Percentiles rank a stretch among this genome's conserved stretches.
Conservation (phyloP, 164 flowering plant species). For the Hamamelis virginiana region DNA sequence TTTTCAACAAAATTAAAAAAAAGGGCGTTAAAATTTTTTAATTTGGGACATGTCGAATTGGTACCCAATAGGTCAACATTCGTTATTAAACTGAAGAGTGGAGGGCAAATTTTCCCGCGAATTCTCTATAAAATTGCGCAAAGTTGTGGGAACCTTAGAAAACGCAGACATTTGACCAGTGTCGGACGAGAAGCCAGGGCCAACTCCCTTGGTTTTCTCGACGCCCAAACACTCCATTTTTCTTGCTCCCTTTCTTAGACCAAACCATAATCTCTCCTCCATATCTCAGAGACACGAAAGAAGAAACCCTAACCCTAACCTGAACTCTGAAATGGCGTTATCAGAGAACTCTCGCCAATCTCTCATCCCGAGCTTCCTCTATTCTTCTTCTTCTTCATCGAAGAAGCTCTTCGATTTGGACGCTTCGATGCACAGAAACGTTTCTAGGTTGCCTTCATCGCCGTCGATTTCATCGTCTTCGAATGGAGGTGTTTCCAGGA, state of each 20-base stretch:
- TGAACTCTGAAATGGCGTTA: constrained; percentile 38
- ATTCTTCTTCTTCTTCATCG: constrained; percentile 26
- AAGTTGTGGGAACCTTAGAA: background rate
- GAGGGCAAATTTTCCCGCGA: background rate
- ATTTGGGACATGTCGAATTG: too few relatives aligned
- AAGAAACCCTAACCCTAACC: background rate
- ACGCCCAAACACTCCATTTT: constrained; percentile 2
- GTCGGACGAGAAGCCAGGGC: background rate
- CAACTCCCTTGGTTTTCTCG: background rate
- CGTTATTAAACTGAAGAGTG: background rate
- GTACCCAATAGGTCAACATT: background rate
- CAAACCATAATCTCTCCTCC: background rate
- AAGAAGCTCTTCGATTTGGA: constrained; percentile 17
- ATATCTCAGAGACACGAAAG: background rate
- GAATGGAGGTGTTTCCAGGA: constrained; percentile 12
- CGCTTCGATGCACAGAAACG: background rate
- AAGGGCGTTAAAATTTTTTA: too few relatives aligned
- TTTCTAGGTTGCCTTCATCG: background rate
- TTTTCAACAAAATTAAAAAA: too few relatives aligned
- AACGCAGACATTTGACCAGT: constrained; percentile 13
- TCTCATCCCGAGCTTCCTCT: constrained; percentile 49
- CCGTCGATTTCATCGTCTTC: background rate
- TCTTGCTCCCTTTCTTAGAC: background rate
- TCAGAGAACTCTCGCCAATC: constrained; percentile 31
- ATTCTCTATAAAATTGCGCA: background rate